These are phyloP conservation scores for Acanthamoeba rhysodes DNA, from an alignment of 208 protist genomes.

Conservation along the genomic window DNA sequence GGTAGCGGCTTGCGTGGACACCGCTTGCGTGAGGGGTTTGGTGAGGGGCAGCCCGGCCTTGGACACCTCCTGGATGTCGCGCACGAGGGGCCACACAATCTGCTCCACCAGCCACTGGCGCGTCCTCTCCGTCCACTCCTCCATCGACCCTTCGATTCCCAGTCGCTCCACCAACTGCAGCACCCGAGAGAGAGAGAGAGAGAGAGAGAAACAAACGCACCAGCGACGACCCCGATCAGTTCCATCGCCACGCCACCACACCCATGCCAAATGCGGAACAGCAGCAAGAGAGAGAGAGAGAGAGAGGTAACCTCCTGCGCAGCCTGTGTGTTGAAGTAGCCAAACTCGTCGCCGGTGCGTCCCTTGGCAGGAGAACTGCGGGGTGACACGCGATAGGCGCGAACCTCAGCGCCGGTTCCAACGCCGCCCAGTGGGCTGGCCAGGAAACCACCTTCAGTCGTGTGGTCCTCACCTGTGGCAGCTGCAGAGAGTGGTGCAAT, in stretches of 20 bases:
- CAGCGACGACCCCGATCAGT: too few species aligned
- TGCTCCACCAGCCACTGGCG: constrained; percentile 54
- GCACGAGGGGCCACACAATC: constrained; percentile 27
- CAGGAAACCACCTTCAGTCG: neutral
- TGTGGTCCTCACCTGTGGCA: neutral
- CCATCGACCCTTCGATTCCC: neutral
- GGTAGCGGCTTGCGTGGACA: neutral
- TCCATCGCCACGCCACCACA: neutral
- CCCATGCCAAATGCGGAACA: neutral
- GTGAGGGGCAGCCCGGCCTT: constrained; percentile 36
- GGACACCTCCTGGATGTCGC: neutral
- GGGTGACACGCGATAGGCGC: constrained; percentile 26
- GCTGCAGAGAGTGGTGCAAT: too few species aligned
- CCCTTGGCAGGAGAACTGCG: constrained; percentile 46
- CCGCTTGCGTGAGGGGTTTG: constrained; percentile 33
- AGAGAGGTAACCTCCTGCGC: neutral
- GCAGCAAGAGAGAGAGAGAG: neutral
- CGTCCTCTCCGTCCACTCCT: constrained; percentile 49
- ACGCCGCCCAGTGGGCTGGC: neutral
- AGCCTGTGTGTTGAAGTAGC: constrained; percentile 61
- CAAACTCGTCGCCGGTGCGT: constrained; percentile 49
- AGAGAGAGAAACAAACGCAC: neutral
- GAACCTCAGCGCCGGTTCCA: neutral
- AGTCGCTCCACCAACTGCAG: neutral
- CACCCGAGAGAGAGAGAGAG: neutral